These are phyloP conservation scores for Beauveria medogensis DNA, from an alignment of 2,329 filamentous ascomycete genomes.

Conservation along the genomic window DNA sequence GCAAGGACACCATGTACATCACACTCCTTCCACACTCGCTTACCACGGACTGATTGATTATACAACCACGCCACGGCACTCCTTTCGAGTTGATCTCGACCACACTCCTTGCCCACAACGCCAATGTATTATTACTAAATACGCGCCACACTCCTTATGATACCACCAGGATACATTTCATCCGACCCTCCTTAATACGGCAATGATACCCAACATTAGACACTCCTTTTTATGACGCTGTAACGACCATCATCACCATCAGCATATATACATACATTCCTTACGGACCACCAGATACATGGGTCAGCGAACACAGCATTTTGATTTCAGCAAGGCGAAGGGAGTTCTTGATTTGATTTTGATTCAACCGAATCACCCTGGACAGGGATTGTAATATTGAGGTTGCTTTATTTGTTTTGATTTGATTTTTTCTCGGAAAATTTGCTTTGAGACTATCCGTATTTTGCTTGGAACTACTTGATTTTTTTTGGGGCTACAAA, in stretches of 20 bases:
- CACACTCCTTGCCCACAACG: constrained; percentile 20
- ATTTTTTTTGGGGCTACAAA: constrained; percentile 1
- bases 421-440: constrained; percentile 1
- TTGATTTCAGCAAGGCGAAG: constrained; percentile 10
- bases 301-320: constrained; percentile 10
- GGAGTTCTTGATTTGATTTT: constrained; percentile 10
- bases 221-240: constrained; percentile 31
- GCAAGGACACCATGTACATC: constrained; percentile 29
- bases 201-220: constrained; percentile 25
- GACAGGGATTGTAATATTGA: constrained; percentile 6
- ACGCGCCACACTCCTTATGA: constrained; percentile 14
- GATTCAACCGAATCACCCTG: constrained; percentile 1
- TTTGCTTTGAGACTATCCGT: neutral
- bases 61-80: constrained; percentile 15
- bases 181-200: constrained; percentile 12
- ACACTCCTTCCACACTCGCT: constrained; percentile 30
- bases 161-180: constrained; percentile 1
- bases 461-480: neutral
- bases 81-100: constrained; percentile 23
- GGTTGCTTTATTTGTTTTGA: neutral
- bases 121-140: constrained; percentile 23
- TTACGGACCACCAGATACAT: constrained; percentile 29
- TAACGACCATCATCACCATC: constrained; percentile 27
- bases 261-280: constrained; percentile 40
- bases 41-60: constrained; percentile 16